Percentiles rank a stretch among this genome's conserved stretches.
Conservation (phyloP, 257 asterid species). For the Eustoma russellianum region DNA sequence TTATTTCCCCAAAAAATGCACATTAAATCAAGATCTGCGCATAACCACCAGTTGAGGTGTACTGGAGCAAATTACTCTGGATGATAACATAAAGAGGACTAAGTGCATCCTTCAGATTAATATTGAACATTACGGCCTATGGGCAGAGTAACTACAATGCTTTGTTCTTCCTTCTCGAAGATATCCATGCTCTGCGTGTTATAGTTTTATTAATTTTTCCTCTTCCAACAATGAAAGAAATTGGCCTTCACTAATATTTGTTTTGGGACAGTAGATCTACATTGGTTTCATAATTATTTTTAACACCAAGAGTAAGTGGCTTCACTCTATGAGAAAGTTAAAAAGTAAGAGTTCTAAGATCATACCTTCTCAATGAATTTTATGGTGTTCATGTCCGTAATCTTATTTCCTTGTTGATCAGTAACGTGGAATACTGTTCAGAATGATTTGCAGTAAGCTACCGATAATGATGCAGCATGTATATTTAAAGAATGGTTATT, state of each 20-base stretch:
- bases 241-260: constrained; percentile 5
- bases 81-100: no score
- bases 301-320: constrained; percentile 9
- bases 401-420: constrained; percentile 81
- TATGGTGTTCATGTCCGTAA: constrained; percentile 55
- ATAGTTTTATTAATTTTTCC: background rate
- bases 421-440: constrained; percentile 88
- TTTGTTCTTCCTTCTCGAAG: no score
- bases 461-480: background rate
- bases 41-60: no score
- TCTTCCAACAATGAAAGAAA: constrained; percentile 1
- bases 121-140: no score
- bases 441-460: constrained; percentile 13
- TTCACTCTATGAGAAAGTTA: constrained; percentile 2
- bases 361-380: constrained; percentile 81
- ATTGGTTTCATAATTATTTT: constrained; percentile 6
- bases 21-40: no score
- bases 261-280: constrained; percentile 1
- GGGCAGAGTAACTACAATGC: no score
- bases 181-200: no score
- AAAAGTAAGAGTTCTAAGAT: constrained; percentile 6
- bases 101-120: no score
- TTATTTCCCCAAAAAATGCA: background rate
- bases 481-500: background rate
- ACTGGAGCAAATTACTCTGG: no score